phyloP scores from a whole-genome alignment of 73 alveolate genomes.

The Paramecium biaurelia region DNA sequence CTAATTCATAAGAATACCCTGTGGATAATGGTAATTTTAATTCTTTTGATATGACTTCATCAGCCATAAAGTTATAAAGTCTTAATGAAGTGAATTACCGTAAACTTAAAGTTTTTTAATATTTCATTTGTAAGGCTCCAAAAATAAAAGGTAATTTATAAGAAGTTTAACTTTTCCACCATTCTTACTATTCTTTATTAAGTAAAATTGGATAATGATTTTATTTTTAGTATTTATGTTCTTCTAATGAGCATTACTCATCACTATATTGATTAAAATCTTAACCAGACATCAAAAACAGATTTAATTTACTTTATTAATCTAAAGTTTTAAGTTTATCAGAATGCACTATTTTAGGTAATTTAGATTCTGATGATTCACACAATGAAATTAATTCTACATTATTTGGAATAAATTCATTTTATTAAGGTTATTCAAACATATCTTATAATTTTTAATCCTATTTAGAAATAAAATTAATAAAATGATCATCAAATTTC shows the following conservation, averaged over 20 bases:
- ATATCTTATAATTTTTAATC: neutral
- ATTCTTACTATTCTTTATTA: neutral
- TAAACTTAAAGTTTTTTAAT: neutral
- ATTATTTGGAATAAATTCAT: slow-evolving; percentile 33
- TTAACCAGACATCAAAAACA: neutral
- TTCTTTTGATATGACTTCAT: neutral
- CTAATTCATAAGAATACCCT: slow-evolving; percentile 6
- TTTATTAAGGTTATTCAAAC: neutral
- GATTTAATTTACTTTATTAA: neutral
- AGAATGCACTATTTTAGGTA: neutral
- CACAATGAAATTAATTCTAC: neutral
- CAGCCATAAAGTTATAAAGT: neutral
- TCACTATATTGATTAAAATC: neutral
- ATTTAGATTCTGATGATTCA: neutral
- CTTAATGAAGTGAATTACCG: neutral
- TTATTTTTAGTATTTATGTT: neutral
- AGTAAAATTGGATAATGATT: slow-evolving; percentile 33
- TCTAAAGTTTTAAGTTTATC: neutral
- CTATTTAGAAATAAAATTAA: neutral
- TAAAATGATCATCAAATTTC: neutral
- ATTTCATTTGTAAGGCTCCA: slow-evolving; percentile 6
- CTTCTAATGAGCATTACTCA: neutral
- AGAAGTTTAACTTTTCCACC: slow-evolving; percentile 40
- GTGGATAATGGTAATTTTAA: neutral
- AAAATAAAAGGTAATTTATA: neutral